Evolutionary conservation across 2,329 filamentous ascomycete species (phyloP), one percentile per base, ranked within the genome.

Genomic region (Xylariaceae sp.): DNA sequence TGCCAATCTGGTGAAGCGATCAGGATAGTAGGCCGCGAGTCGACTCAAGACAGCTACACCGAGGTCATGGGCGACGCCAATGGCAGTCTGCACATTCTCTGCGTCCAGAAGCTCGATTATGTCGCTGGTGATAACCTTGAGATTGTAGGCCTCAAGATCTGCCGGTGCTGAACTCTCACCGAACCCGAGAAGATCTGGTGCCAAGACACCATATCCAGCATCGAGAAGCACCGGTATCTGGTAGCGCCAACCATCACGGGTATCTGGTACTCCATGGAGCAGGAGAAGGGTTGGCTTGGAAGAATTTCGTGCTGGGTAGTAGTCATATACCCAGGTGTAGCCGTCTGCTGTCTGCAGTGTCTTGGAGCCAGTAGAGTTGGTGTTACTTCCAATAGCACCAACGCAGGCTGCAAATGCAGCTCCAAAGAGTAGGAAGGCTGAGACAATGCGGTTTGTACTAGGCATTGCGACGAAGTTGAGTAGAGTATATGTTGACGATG

Each of bases 41-140:
- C 22, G 22, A 7, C 22, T 28, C 22, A 28, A 28, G 22, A 28
- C 7, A 28, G 22, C 7, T 28, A 7, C 7, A 28, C 22, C 22
- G 42, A 42, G 46, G 39, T 51, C 48, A 34, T 51, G 48, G 6
- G 42, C 48, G 1, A 51, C 48, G 5, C 42, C 48, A n/a, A 51
- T 31, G 43, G 42, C 42, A 6, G 45, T 38, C 13, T n/a, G 31
- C 31, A 51, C 10, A 14, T 39, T 28, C 16, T 51, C 48, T 2
- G 43, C 43, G 11, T 51, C 48, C 10, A 51, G 43, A 10, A 51
- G 45, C 42, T 51, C 19, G 6, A 31, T 39, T 13, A 47, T 42
- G n/a, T 51, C 42, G 13, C 31, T 38, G 7, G 48, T 43, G 3
- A 51, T 51, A 7, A 19, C 12, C 43, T 39, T 42, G 10, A 51